phyloP scores from a whole-genome alignment of 2,329 filamentous ascomycete species.

The Dactylellina leptospora region DNA sequence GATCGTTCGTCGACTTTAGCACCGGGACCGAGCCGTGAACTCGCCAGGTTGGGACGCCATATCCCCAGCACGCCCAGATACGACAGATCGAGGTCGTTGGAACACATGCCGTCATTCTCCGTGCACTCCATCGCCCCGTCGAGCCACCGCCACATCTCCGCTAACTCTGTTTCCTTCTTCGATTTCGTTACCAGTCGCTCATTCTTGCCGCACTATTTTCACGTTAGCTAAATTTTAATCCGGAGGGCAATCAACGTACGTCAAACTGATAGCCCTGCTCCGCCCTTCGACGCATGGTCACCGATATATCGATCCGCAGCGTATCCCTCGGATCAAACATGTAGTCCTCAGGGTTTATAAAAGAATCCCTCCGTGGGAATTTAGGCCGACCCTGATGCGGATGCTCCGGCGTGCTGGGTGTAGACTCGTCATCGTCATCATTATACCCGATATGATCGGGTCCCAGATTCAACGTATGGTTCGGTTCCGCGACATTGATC shows the following conservation, averaged over 20 bases:
- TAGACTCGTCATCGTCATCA: slow-evolving; percentile 42
- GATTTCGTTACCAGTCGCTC: slow-evolving; percentile 49
- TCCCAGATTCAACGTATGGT: slow-evolving; percentile 34
- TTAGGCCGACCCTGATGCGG: background rate
- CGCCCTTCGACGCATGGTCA: slow-evolving; percentile 56
- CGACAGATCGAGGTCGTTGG: slow-evolving; percentile 74
- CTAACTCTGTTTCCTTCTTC: slow-evolving; percentile 66
- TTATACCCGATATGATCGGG: slow-evolving; percentile 34
- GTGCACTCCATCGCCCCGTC: slow-evolving; percentile 72
- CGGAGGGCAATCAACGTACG: slow-evolving; percentile 30
- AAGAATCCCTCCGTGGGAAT: slow-evolving; percentile 20
- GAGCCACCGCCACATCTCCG: slow-evolving; percentile 77
- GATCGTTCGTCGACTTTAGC: slow-evolving; percentile 55
- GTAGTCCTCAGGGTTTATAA: slow-evolving; percentile 54
- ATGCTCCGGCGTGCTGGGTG: slow-evolving; percentile 34
- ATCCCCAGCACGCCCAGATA: slow-evolving; percentile 78
- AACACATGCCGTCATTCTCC: slow-evolving; percentile 74
- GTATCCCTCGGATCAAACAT: slow-evolving; percentile 56
- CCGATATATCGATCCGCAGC: slow-evolving; percentile 56
- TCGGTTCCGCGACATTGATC: slow-evolving; percentile 48
- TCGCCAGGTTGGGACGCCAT: slow-evolving; percentile 64
- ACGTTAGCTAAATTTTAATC: background rate
- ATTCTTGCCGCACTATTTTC: slow-evolving; percentile 42
- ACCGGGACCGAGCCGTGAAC: slow-evolving; percentile 54
- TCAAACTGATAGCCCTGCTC: slow-evolving; percentile 57